Conservation (phyloP, 2,329 filamentous ascomycete species). For the Epichloe scottii region DNA sequence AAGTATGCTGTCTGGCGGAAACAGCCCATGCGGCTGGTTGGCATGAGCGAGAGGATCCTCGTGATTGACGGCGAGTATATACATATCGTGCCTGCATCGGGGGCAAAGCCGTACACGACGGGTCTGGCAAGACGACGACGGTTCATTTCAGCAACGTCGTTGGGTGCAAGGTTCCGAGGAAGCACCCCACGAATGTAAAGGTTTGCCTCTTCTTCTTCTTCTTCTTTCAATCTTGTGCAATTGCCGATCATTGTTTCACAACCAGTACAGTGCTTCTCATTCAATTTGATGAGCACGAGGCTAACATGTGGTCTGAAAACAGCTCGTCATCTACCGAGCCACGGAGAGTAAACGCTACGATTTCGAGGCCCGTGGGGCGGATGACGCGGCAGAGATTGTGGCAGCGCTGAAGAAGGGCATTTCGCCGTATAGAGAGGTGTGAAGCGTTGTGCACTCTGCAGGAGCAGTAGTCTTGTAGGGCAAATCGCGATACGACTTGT, state of each 20-base stretch:
- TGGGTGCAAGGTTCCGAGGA: slow-evolving; percentile 67
- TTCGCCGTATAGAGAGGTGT: slow-evolving; percentile 47
- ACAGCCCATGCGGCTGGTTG: slow-evolving; percentile 70
- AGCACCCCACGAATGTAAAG: slow-evolving; percentile 71
- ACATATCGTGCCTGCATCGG: slow-evolving; percentile 64
- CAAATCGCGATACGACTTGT: too few species aligned
- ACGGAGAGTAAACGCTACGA: slow-evolving; percentile 73
- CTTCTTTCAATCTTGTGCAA: not conserved
- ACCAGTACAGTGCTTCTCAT: too few species aligned
- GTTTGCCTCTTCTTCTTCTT: slow-evolving; percentile 29
- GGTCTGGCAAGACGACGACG: slow-evolving; percentile 59
- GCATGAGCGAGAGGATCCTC: slow-evolving; percentile 61
- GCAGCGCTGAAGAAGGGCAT: slow-evolving; percentile 66
- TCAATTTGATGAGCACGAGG: not conserved
- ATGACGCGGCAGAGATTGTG: slow-evolving; percentile 70
- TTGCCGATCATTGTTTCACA: too few species aligned
- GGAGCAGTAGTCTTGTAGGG: too few species aligned
- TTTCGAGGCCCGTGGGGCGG: slow-evolving; percentile 61
- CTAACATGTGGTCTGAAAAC: slow-evolving; percentile 7
- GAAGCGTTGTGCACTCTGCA: not conserved
- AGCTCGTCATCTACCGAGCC: slow-evolving; percentile 62
- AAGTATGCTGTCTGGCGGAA: slow-evolving; percentile 73
- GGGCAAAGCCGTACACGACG: slow-evolving; percentile 54
- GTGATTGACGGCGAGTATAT: slow-evolving; percentile 79
- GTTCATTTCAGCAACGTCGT: slow-evolving; percentile 75